Evolutionary conservation across 495 filamentous ascomycete genomes (phyloP).

Genomic region (Podospora anserina): DNA sequence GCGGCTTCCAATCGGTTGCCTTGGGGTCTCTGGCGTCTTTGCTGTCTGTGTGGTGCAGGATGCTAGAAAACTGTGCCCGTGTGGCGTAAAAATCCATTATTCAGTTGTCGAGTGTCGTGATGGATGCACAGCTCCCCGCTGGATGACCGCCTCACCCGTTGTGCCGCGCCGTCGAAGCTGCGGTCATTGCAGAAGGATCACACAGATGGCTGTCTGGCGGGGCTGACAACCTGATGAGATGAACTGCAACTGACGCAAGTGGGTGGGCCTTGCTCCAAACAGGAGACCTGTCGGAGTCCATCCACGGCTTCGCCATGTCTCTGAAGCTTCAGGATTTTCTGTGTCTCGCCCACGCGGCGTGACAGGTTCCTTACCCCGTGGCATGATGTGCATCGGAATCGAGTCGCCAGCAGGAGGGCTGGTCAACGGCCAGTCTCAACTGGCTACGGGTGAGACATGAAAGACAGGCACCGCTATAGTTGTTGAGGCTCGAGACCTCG

Average conservation of each 20-base stretch:
- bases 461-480: neutral
- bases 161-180: neutral
- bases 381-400: conserved; percentile 32
- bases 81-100: neutral
- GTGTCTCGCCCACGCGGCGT: conserved; percentile 23
- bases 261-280: too few species aligned
- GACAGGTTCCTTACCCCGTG: conserved; percentile 21
- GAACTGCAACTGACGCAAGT: neutral
- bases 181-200: conserved; percentile 5
- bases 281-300: too few species aligned
- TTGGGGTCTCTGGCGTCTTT: neutral
- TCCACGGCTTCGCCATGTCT: too few species aligned
- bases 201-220: neutral
- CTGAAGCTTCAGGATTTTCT: too few species aligned
- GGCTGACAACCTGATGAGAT: conserved; percentile 1
- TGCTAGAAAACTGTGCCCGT: neutral
- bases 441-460: neutral
- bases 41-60: neutral
- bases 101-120: neutral
- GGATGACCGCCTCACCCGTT: conserved; percentile 7
- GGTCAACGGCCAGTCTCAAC: neutral
- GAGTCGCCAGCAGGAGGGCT: neutral
- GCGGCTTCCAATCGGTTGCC: neutral
- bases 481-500: neutral
- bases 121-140: neutral